Conservation (phyloP, 169 alveolate species). For the Plasmodium chabaudi region DNA sequence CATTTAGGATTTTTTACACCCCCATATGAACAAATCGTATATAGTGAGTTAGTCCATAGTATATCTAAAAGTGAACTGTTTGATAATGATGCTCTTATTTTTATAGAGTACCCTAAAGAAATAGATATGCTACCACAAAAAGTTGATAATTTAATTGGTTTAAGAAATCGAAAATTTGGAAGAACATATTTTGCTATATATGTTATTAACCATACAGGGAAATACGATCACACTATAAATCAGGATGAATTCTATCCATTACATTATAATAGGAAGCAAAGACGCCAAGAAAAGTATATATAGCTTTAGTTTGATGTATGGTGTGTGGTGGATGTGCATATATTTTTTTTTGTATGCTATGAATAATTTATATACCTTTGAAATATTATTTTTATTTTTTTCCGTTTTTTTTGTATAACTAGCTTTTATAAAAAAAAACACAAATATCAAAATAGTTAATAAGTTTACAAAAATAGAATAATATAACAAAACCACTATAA, state of each 20-base stretch:
- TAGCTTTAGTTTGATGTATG: conserved; percentile 13
- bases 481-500: background rate
- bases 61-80: conserved; percentile 82
- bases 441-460: background rate
- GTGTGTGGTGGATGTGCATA: background rate
- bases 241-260: conserved; percentile 73
- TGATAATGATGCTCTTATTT: conserved; percentile 80
- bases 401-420: background rate
- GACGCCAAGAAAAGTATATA: conserved; percentile 40
- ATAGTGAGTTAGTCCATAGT: conserved; percentile 79
- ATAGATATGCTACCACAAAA: conserved; percentile 82
- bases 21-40: conserved; percentile 87
- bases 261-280: conserved; percentile 54
- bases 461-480: background rate
- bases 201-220: conserved; percentile 81
- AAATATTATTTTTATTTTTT: background rate
- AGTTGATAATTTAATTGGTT: conserved; percentile 77
- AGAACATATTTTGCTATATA: conserved; percentile 85
- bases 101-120: conserved; percentile 87
- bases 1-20: conserved; percentile 85
- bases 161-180: conserved; percentile 87
- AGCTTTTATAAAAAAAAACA: conserved; percentile 1
- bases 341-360: background rate
- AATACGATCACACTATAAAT: conserved; percentile 23
- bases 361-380: background rate